Conservation (phyloP, 805 yeast genomes). For the Metschnikowia shivogae region DNA sequence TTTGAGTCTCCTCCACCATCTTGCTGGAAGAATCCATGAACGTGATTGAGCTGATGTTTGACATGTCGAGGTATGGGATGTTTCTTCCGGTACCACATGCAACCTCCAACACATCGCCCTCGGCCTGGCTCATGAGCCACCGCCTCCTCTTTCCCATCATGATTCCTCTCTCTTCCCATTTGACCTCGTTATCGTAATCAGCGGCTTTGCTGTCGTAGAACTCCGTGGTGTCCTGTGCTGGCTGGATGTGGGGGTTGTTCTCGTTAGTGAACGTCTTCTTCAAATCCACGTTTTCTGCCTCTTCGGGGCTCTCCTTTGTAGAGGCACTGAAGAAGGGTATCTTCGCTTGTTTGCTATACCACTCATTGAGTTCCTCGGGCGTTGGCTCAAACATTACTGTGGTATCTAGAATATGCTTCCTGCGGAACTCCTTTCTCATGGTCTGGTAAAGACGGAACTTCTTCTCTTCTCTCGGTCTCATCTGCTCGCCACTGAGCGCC, state of each 20-base stretch:
- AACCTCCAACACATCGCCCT: constrained; percentile 91
- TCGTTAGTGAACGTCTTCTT: constrained; percentile 28
- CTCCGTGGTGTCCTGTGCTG: constrained; percentile 75
- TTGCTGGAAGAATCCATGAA: constrained; percentile 78
- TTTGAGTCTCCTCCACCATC: constrained; percentile 79
- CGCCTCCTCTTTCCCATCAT: constrained; percentile 63
- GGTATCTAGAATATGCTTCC: constrained; percentile 32
- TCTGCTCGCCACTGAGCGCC: constrained; percentile 50
- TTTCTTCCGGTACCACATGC: constrained; percentile 97
- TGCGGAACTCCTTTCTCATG: constrained; percentile 45
- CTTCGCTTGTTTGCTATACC: constrained; percentile 37
- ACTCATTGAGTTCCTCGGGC: constrained; percentile 38
- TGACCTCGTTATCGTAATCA: constrained; percentile 76
- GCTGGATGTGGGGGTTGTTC: constrained; percentile 46
- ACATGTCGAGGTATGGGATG: constrained; percentile 59
- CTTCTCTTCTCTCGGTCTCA: constrained; percentile 61
- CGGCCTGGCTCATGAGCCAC: constrained; percentile 71
- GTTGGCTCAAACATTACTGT: constrained; percentile 38
- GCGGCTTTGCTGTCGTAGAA: constrained; percentile 76
- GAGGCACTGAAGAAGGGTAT: constrained; percentile 23
- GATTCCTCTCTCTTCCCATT: constrained; percentile 64
- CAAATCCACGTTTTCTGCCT: constrained; percentile 1
- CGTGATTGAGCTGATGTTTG: constrained; percentile 65
- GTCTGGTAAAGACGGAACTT: constrained; percentile 57
- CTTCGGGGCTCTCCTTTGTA: constrained; percentile 19